Conservation (phyloP, 2,329 filamentous ascomycete genomes). For the Fusarium chuoi region DNA sequence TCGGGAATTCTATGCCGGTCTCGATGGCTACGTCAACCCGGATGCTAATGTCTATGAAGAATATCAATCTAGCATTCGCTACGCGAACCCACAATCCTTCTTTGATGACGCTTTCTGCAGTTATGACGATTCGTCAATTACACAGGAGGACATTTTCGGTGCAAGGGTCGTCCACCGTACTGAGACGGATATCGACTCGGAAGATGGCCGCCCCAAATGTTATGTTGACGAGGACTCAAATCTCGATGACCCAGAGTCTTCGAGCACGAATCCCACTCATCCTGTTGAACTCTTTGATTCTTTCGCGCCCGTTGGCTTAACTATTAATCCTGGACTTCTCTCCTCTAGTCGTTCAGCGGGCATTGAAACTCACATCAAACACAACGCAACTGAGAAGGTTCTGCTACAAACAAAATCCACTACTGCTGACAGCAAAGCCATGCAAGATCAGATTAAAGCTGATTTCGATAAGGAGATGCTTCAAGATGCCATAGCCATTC, state of each 20-base stretch:
- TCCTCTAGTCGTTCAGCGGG: background rate
- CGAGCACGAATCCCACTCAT: background rate
- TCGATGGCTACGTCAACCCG: background rate
- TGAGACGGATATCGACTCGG: background rate
- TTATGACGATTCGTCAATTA: background rate
- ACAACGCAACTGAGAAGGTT: background rate
- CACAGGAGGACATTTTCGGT: background rate
- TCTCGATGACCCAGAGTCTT: background rate
- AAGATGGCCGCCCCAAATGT: background rate
- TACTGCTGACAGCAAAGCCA: background rate
- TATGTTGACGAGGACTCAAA: background rate
- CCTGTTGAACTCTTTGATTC: background rate
- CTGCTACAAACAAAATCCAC: background rate
- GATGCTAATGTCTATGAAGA: background rate
- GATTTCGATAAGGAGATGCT: conserved; percentile 3
- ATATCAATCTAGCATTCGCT: background rate
- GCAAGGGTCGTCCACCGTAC: background rate
- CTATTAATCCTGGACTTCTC: background rate
- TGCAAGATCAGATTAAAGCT: background rate
- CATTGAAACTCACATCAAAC: background rate
- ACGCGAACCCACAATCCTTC: background rate
- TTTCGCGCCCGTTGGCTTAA: background rate
- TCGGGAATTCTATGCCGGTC: background rate
- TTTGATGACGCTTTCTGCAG: background rate
- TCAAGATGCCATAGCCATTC: conserved; percentile 8